A percentile compares a stretch with the other conserved stretches of the same genome.
phyloP scores from a whole-genome alignment of 1,284 basidiomycete species.

The Pascua guehoae region DNA sequence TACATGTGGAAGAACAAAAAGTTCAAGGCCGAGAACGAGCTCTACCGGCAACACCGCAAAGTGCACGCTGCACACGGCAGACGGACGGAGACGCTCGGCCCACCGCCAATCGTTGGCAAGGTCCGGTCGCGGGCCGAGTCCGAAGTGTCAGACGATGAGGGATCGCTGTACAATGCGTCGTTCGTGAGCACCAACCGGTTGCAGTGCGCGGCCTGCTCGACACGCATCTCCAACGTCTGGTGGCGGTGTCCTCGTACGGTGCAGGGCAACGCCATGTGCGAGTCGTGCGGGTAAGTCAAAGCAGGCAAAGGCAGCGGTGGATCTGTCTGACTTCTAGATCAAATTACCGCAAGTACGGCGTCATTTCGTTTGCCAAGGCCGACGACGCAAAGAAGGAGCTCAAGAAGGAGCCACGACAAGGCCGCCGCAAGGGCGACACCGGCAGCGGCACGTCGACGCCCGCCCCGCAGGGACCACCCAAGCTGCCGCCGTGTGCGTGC shows the following conservation, averaged over 20 bases:
- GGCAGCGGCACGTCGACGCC: constrained; percentile 36
- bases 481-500: constrained; percentile 68
- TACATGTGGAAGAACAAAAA: constrained; percentile 49
- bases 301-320: constrained; percentile 49
- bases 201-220: constrained; percentile 70
- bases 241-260: constrained; percentile 81
- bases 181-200: constrained; percentile 23
- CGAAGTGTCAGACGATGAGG: constrained; percentile 57
- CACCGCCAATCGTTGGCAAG: constrained; percentile 38
- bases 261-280: constrained; percentile 65
- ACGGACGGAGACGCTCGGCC: constrained; percentile 42
- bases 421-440: constrained; percentile 56
- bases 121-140: constrained; percentile 28
- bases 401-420: constrained; percentile 57
- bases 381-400: constrained; percentile 39
- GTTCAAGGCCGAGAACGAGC: constrained; percentile 45
- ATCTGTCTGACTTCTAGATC: constrained; percentile 15
- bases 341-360: constrained; percentile 81
- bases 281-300: constrained; percentile 60
- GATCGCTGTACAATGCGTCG: constrained; percentile 31
- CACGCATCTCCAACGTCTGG: constrained; percentile 69
- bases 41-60: constrained; percentile 39
- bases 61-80: constrained; percentile 36
- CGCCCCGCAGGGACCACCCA: constrained; percentile 47
- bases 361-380: constrained; percentile 50